Conservation (phyloP, 2,329 filamentous ascomycete species). For the Zasmidium angulare region DNA sequence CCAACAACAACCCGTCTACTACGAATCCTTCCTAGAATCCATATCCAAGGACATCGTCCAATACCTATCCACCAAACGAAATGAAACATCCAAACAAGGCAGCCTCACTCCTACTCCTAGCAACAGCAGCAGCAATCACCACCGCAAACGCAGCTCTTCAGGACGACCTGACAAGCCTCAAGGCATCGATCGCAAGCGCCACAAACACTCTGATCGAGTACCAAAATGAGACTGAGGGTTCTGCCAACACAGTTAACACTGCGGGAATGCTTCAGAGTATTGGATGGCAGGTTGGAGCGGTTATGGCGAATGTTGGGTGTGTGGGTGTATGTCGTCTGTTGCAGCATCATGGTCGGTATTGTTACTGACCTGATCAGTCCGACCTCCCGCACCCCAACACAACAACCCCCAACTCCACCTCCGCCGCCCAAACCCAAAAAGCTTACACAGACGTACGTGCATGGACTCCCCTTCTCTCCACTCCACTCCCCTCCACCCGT, state of each 20-base stretch:
- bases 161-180: constrained; percentile 6
- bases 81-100: constrained; percentile 5
- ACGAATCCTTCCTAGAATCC: constrained; percentile 30
- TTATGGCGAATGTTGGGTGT: constrained; percentile 5
- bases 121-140: not conserved
- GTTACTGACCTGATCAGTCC: too few species aligned
- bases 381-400: not conserved
- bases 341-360: too few species aligned
- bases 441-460: not conserved
- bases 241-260: not conserved
- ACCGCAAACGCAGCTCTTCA: constrained; percentile 4
- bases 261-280: constrained; percentile 1
- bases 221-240: constrained; percentile 4
- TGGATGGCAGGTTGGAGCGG: constrained; percentile 2
- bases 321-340: not conserved
- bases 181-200: constrained; percentile 8
- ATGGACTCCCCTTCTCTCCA: not conserved
- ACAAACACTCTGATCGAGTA: constrained; percentile 7
- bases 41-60: constrained; percentile 27
- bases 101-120: constrained; percentile 2
- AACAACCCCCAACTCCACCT: not conserved
- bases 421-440: not conserved
- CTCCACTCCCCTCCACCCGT: not conserved
- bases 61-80: constrained; percentile 19
- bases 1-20: constrained; percentile 12